Evolutionary conservation across 257 asterid species (phyloP).

Genomic region (Leonotis leonurus): DNA sequence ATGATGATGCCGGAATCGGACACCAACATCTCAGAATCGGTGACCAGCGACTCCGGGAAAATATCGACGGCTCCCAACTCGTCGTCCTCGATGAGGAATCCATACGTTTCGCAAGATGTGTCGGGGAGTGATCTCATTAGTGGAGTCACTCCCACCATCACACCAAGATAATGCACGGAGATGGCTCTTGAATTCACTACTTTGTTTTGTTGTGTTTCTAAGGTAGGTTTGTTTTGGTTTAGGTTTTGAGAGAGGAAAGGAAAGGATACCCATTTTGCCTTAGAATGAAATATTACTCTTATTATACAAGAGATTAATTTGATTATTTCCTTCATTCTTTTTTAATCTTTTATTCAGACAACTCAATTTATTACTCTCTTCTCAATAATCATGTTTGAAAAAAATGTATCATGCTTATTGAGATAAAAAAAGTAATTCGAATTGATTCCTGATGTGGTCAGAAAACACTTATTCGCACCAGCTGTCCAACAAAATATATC

Average conservation of each 20-base stretch:
- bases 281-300: not conserved
- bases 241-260: not conserved
- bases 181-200: not conserved
- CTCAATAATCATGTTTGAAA: no score
- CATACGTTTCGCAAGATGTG: slow-evolving; percentile 41
- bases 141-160: slow-evolving; percentile 44
- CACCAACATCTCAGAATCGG: slow-evolving; percentile 33
- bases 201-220: slow-evolving; percentile 8
- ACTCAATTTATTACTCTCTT: no score
- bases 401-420: no score
- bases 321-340: not conserved
- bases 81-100: slow-evolving; percentile 27
- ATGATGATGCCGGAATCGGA: slow-evolving; percentile 52
- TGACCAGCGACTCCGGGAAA: slow-evolving; percentile 22
- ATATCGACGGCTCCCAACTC: slow-evolving; percentile 36
- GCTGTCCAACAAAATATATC: no score
- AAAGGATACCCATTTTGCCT: not conserved
- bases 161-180: slow-evolving; percentile 38
- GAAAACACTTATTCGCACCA: no score
- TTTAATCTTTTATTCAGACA: not conserved
- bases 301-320: not conserved
- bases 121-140: slow-evolving; percentile 67
- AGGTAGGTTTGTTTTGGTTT: not conserved
- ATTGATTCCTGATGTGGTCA: no score
- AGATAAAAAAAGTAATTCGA: no score